Evolutionary conservation across 768 basidiomycete genomes (phyloP), one percentile per base, ranked within the genome.

Genomic region (Suillus plorans): DNA sequence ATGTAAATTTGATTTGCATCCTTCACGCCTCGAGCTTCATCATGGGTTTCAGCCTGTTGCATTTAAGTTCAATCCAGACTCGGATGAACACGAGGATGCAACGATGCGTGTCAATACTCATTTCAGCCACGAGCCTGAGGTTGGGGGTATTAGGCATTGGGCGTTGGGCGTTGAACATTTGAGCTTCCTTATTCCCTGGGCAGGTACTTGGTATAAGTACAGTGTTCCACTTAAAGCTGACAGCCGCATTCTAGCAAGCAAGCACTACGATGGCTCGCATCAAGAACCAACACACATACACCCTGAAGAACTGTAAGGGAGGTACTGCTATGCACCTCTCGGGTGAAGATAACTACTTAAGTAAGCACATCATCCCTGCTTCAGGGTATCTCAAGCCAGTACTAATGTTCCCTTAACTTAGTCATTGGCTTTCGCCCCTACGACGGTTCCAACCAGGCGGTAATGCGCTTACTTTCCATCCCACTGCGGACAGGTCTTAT

Each of bases 261-360:
- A 22, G 13, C 13, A 25, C 3, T 28, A 62, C 22, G 18, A 75
- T 76, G 75, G 18, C 66, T 45, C 34, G 8, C 67, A 64, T 82
- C 60, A 70, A 76, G 66, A 68, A 64, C 20, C 82, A 84, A 25
- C 63, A 55, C 16, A 77, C 69, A 7, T 88, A 84, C 75, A 77
- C 67, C 39, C 78, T 89, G 68, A 77, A 71, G 45, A 89, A 88
- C 72, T 79, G 73, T 69, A 81, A 85, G 72, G 76, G 80, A 13
- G 80, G 80, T 4, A 87, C 82, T 6, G 83, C 79, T 39, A 67
- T 88, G 36, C 86, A 89, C 69, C 78, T 88, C 63, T 87, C 86
- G 14, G 84, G 80, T 4, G 74, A 65, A 4, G 86, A 88, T 70
- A 79, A 83, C 64, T 70, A 57, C 10, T 78, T 83, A 57, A 78